Percentiles rank a stretch among this genome's conserved stretches.
Evolutionary conservation across 2,329 filamentous ascomycete genomes (phyloP).

Genomic region (Penicillium olsonii): DNA sequence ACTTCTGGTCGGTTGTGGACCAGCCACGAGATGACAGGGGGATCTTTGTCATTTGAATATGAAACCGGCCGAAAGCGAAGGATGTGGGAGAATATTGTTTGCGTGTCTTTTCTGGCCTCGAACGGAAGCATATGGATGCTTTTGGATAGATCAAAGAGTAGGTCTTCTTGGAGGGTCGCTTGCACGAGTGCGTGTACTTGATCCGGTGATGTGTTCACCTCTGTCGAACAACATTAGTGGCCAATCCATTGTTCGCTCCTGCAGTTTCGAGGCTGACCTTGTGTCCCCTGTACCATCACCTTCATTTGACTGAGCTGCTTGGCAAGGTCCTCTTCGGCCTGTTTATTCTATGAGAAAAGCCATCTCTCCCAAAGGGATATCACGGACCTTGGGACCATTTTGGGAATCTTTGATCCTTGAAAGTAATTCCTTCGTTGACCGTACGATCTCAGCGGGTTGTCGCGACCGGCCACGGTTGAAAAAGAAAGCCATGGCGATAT

Average conservation of each 20-base stretch:
- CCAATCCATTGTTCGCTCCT: not conserved
- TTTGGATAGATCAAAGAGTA: slow-evolving; percentile 79
- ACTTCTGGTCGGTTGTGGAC: slow-evolving; percentile 84
- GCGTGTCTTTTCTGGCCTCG: slow-evolving; percentile 92
- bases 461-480: slow-evolving; percentile 65
- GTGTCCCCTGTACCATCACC: slow-evolving; percentile 85
- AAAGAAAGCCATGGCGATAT: slow-evolving; percentile 65
- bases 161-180: slow-evolving; percentile 82
- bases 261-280: slow-evolving; percentile 57
- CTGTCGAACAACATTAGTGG: slow-evolving; percentile 50
- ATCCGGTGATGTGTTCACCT: slow-evolving; percentile 82
- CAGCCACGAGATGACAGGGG: slow-evolving; percentile 84
- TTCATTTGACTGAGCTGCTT: slow-evolving; percentile 91
- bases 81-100: slow-evolving; percentile 93
- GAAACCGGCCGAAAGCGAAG: slow-evolving; percentile 78
- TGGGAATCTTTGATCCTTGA: slow-evolving; percentile 61
- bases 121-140: slow-evolving; percentile 86
- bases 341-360: slow-evolving; percentile 56
- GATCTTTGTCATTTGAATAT: slow-evolving; percentile 67
- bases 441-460: slow-evolving; percentile 62
- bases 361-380: slow-evolving; percentile 56
- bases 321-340: slow-evolving; percentile 84
- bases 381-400: slow-evolving; percentile 56
- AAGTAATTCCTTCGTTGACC: slow-evolving; percentile 65
- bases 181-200: slow-evolving; percentile 84